phyloP scores from a whole-genome alignment of 2,329 filamentous ascomycete genomes.

The Penicillium sp. region DNA sequence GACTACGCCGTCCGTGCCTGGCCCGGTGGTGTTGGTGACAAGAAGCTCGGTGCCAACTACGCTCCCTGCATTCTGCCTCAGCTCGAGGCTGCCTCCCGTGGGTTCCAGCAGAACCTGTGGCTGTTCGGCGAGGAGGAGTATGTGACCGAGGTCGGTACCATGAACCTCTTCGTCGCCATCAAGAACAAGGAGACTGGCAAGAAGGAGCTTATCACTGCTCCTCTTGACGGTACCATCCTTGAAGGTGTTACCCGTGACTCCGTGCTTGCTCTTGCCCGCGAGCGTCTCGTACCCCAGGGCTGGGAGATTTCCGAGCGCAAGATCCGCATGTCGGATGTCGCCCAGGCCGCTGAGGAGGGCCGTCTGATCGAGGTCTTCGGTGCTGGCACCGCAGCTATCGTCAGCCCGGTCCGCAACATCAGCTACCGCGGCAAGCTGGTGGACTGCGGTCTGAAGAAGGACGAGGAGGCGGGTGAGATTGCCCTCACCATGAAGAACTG shows the following conservation, averaged over 20 bases:
- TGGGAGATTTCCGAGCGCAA: slow-evolving; percentile 89
- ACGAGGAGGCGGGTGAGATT: slow-evolving; percentile 85
- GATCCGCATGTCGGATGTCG: slow-evolving; percentile 85
- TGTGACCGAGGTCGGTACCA: slow-evolving; percentile 95
- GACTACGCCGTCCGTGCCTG: slow-evolving; percentile 96
- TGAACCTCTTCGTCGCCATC: slow-evolving; percentile 94
- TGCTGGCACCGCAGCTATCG: slow-evolving; percentile 88
- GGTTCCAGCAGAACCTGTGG: slow-evolving; percentile 98
- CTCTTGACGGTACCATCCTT: slow-evolving; percentile 93
- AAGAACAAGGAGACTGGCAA: slow-evolving; percentile 83
- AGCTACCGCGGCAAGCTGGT: slow-evolving; percentile 82
- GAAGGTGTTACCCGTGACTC: slow-evolving; percentile 94
- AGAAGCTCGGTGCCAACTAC: slow-evolving; percentile 98
- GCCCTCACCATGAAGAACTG: slow-evolving; percentile 88
- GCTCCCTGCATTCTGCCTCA: slow-evolving; percentile 99
- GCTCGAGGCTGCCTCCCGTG: slow-evolving; percentile 83
- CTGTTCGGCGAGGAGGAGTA: slow-evolving; percentile 94
- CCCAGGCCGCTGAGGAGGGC: slow-evolving; percentile 79
- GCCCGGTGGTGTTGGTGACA: slow-evolving; percentile 96
- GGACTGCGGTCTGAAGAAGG: slow-evolving; percentile 76
- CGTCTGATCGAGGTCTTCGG: slow-evolving; percentile 92
- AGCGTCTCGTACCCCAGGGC: slow-evolving; percentile 79
- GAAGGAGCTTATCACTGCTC: slow-evolving; percentile 92
- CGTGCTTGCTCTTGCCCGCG: slow-evolving; percentile 79
- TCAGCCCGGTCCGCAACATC: slow-evolving; percentile 86